Percentiles rank a stretch among this genome's conserved stretches.
phyloP scores from a whole-genome alignment of 148 eudicot genomes.

The Dysphania ambrosioides region DNA sequence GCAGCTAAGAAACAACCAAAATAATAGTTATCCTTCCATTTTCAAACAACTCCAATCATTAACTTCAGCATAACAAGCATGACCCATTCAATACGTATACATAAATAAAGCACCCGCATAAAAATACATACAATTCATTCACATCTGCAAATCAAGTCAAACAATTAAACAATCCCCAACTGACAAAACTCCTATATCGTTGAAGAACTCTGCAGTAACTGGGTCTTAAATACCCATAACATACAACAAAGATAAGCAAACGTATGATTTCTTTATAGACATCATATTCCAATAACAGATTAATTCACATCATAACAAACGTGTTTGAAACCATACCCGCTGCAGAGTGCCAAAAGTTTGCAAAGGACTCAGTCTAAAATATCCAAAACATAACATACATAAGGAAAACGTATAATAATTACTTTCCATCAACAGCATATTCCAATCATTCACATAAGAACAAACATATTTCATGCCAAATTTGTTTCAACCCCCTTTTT shows the following conservation, averaged over 20 bases:
- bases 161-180: background rate
- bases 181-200: too few relatives aligned
- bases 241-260: background rate
- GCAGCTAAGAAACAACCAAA: background rate
- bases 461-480: background rate
- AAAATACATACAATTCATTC: background rate
- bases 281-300: too few relatives aligned
- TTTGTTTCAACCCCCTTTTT: background rate
- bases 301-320: too few relatives aligned
- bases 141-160: background rate
- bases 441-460: background rate
- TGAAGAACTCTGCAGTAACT: too few relatives aligned
- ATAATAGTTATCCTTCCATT: background rate
- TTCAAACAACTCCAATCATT: too few relatives aligned
- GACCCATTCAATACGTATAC: background rate
- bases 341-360: too few relatives aligned
- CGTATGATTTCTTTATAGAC: background rate
- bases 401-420: too few relatives aligned
- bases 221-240: background rate
- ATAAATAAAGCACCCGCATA: background rate
- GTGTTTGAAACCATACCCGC: too few relatives aligned
- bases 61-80: too few relatives aligned
- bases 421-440: background rate
- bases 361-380: too few relatives aligned
- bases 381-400: too few relatives aligned